These are phyloP conservation scores for Reticulomyxa filosa DNA, from an alignment of 78 protist genomes.

Conservation along the genomic window DNA sequence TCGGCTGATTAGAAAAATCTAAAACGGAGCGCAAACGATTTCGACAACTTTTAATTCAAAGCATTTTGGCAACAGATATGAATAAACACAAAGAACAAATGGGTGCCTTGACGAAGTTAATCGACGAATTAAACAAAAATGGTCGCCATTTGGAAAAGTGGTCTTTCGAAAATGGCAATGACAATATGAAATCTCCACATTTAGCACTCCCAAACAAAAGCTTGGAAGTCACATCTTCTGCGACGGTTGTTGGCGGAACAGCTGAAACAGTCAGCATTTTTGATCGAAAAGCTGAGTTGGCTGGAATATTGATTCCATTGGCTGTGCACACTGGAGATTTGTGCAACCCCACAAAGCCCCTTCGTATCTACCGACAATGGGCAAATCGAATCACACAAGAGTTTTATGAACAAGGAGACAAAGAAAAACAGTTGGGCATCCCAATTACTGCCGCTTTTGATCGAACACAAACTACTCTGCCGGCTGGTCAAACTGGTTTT, in stretches of 20 bases:
- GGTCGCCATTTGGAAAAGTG: too few relatives aligned
- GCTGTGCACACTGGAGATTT: neutral
- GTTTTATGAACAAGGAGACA: conserved; percentile 19
- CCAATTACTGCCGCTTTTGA: conserved; percentile 1
- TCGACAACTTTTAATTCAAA: neutral
- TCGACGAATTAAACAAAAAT: too few relatives aligned
- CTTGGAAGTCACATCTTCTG: too few relatives aligned
- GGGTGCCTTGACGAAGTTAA: too few relatives aligned
- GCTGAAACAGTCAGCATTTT: neutral
- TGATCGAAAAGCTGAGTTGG: neutral
- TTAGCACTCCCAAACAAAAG: too few relatives aligned
- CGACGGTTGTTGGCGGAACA: neutral
- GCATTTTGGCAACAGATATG: neutral
- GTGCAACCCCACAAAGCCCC: neutral
- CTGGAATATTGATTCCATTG: too few relatives aligned
- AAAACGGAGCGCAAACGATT: neutral
- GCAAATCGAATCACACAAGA: conserved; percentile 2
- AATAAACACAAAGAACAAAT: neutral
- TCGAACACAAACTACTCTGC: neutral
- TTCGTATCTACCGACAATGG: too few relatives aligned
- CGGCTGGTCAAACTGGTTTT: neutral
- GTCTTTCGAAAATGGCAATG: too few relatives aligned
- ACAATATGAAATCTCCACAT: too few relatives aligned
- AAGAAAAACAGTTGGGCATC: neutral
- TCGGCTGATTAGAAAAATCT: too few relatives aligned